Base-by-base conservation (phyloP, 2,329 filamentous ascomycete species). In the Peltaster fructicola region DNA sequence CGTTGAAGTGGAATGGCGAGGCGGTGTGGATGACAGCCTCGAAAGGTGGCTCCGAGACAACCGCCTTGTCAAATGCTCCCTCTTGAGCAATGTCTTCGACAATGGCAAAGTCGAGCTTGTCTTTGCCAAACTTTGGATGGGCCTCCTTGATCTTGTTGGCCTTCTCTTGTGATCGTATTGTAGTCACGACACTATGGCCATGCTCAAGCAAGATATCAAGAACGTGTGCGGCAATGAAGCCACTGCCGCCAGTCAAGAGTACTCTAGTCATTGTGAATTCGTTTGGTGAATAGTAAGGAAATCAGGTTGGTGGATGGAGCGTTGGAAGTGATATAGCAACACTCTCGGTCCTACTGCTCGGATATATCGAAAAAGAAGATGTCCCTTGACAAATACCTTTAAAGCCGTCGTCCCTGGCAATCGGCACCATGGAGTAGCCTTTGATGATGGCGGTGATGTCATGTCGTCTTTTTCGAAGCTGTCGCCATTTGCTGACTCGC, bases 21-120 rank as follows among this genome's bases (percentile, higher is more conserved):
- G 76, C 74, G 5, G 74, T 79, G 46, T 81, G 74, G 25, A 81
- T 60, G 23, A 85, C 74, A 22, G 65, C 71, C 39, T 79, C 72
- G 33, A 85, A 77, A 1, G 69, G 65, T 9, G 67, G 67, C 27
- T 65, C 56, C 9, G 65, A 68, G 34, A 66, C 55, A 23, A 72
- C 60, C 9, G 64, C 67, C 46, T 59, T 41, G 33, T 62, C 58
- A 35, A 88, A 90, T 13, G 75, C 77, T 10, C 65, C 65, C 12
- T 69, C 61, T 33, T 68, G 44, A 0, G 73, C 72, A 35, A 90
- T 72, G 36, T 90, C 76, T 23, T 68, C 61, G 8, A 90, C 75
- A 31, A 85, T 64, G 17, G 50, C 61, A 41, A 72, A 76, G 30
- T 63, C 63, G 15, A 77, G 56, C 43, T 66, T 64, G 28, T 63